phyloP scores from a whole-genome alignment of 257 asterid species.

The Solanum peruvianum region DNA sequence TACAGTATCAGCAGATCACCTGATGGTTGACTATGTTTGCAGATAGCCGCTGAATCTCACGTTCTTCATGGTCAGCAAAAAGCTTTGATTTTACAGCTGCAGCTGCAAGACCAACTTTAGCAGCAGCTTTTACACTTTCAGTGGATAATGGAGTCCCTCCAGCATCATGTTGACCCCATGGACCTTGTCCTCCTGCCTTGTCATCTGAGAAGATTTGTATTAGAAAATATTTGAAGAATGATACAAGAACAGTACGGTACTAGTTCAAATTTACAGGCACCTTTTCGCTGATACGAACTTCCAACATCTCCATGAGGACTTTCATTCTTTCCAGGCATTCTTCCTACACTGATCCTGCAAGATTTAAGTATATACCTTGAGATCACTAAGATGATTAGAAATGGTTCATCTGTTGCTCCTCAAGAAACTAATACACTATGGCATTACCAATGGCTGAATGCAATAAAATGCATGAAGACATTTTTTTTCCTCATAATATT shows the following conservation, averaged over 20 bases:
- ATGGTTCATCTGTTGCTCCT: neutral
- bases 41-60: slow-evolving; percentile 92
- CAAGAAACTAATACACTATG: neutral
- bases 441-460: neutral
- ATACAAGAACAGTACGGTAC: neutral
- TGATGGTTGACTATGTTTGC: slow-evolving; percentile 93
- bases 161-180: slow-evolving; percentile 33
- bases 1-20: slow-evolving; percentile 23
- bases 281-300: slow-evolving; percentile 29
- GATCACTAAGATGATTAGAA: neutral
- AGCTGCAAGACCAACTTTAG: slow-evolving; percentile 88
- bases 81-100: slow-evolving; percentile 91
- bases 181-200: slow-evolving; percentile 27
- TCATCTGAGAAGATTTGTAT: slow-evolving; percentile 16
- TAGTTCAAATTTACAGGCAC: slow-evolving; percentile 6
- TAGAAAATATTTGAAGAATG: neutral
- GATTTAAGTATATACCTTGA: neutral
- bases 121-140: slow-evolving; percentile 68
- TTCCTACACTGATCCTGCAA: slow-evolving; percentile 13
- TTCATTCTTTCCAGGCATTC: slow-evolving; percentile 26
- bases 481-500: neutral
- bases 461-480: neutral
- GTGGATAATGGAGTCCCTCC: slow-evolving; percentile 45
- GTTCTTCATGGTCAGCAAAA: slow-evolving; percentile 98
- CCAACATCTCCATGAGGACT: slow-evolving; percentile 30